Percentiles rank a stretch among this genome's conserved stretches.
Evolutionary conservation across 1,284 basidiomycete species (phyloP).

Genomic region (Caloboletus firmus): DNA sequence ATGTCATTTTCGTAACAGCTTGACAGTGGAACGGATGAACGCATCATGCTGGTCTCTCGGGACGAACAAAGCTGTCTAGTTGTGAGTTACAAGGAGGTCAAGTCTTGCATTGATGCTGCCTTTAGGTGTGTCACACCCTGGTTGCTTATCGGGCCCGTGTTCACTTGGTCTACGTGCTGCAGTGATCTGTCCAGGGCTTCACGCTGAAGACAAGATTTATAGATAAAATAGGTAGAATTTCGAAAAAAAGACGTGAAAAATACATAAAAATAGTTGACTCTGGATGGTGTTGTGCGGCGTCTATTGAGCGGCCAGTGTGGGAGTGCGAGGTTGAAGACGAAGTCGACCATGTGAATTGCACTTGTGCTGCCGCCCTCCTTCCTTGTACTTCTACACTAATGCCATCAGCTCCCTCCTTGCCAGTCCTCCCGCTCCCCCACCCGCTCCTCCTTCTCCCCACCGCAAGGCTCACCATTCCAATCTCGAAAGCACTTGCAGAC

Average conservation of each 20-base stretch:
- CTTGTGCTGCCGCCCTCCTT: neutral
- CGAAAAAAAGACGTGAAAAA: conserved; percentile 63
- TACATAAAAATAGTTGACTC: conserved; percentile 35
- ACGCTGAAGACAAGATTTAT: conserved; percentile 18
- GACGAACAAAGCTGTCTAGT: conserved; percentile 97
- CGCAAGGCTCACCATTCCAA: conserved; percentile 60
- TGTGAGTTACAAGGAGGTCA: conserved; percentile 93
- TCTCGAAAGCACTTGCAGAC: conserved; percentile 57
- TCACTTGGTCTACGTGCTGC: neutral
- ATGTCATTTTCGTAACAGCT: conserved; percentile 50
- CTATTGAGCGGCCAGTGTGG: conserved; percentile 8
- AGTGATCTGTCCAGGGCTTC: conserved; percentile 33
- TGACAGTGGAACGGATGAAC: conserved; percentile 91
- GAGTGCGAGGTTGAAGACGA: neutral
- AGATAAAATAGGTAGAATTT: conserved; percentile 56
- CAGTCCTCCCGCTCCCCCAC: conserved; percentile 59
- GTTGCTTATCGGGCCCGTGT: neutral
- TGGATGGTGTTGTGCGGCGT: neutral
- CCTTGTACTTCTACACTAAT: conserved; percentile 13
- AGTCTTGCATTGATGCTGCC: conserved; percentile 79
- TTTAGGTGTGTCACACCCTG: conserved; percentile 44
- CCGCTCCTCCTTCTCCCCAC: conserved; percentile 69
- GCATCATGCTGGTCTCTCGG: conserved; percentile 90
- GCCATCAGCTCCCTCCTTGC: conserved; percentile 44
- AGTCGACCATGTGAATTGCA: neutral